A percentile compares a stretch with the other conserved stretches of the same genome.
These are phyloP conservation scores for Agapanthus africanus DNA, from an alignment of 106 monocot species.

Conservation along the genomic window DNA sequence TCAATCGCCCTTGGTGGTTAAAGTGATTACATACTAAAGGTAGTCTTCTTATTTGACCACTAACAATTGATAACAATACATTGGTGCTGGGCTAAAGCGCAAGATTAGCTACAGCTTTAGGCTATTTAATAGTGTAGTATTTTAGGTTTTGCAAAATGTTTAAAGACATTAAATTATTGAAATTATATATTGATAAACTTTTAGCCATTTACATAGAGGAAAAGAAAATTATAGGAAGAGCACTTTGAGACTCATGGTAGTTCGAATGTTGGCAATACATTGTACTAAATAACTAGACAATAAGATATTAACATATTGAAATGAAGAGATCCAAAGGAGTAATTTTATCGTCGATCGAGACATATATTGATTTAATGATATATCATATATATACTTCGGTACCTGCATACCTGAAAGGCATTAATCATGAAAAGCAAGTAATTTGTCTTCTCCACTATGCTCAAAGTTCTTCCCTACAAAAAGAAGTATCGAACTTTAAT, in stretches of 20 bases:
- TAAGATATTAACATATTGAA: not conserved
- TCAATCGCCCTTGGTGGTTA: too few relatives aligned
- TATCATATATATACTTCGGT: not conserved
- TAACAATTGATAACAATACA: too few relatives aligned
- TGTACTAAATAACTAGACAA: not conserved
- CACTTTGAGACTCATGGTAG: not conserved
- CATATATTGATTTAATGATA: not conserved
- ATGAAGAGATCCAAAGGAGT: not conserved
- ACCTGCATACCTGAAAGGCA: conserved; percentile 78
- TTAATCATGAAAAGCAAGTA: conserved; percentile 97
- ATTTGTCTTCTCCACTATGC: conserved; percentile 90
- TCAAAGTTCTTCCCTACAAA: conserved; percentile 60
- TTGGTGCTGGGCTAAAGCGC: too few relatives aligned
- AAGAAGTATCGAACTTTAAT: not conserved
- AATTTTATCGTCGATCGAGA: not conserved
- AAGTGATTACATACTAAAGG: too few relatives aligned
- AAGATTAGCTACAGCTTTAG: too few relatives aligned
- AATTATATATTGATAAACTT: too few relatives aligned
- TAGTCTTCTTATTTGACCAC: too few relatives aligned
- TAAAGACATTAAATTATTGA: too few relatives aligned
- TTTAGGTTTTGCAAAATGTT: too few relatives aligned
- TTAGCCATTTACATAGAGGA: not conserved
- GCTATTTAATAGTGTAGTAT: too few relatives aligned
- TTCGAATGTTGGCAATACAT: not conserved
- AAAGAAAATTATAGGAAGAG: not conserved